Evolutionary conservation across 257 asterid species (phyloP), one percentile per base, ranked within the genome.

Genomic region (Paulownia fortunei): DNA sequence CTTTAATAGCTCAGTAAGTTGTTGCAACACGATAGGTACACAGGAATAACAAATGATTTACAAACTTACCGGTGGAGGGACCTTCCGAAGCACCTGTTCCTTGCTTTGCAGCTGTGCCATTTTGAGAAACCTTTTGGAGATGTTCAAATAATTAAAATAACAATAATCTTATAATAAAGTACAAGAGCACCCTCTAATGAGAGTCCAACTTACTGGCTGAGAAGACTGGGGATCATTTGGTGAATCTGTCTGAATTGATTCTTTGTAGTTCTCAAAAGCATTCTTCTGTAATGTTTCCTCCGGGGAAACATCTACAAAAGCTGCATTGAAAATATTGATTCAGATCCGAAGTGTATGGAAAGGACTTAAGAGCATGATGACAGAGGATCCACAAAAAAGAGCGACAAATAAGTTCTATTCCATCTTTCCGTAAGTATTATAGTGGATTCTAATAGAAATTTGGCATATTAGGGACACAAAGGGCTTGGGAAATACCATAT

Each of bases 301-400:
- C 12, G 97, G 99, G 49, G 99, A 84, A 75, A 96, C 96, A 82
- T 96, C 99, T 44, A 87, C 90, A 82, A 96, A 96, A 79, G 98
- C 99, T 96, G 94, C 81, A 85, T 70, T 47, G 5, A 8, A 36
- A 76, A 82, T 52, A 41, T 16, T 52, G 59, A 49, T 64, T 82
- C 70, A 82, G 72, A 72, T 62, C 54, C 30, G 55, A 41, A 46
- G 54, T 6, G 58, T 55, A 27, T 7, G 11, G 66, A 41, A 72
- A 62, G 75, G 19, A 55, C 8, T 27, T 18, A 15, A 2, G 36
- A 44, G 63, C 63, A 76, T 4, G 42, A 75, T 7, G 12, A 44
- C 39, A 19, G 34, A 51, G 54, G 37, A 18, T 37, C 5, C 24
- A 61, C 8, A 26, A 63, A 34, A 46, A 46, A 51, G 61, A 18